Base-by-base conservation (phyloP, 441 rosid genomes). In the Adansonia grandidieri region DNA sequence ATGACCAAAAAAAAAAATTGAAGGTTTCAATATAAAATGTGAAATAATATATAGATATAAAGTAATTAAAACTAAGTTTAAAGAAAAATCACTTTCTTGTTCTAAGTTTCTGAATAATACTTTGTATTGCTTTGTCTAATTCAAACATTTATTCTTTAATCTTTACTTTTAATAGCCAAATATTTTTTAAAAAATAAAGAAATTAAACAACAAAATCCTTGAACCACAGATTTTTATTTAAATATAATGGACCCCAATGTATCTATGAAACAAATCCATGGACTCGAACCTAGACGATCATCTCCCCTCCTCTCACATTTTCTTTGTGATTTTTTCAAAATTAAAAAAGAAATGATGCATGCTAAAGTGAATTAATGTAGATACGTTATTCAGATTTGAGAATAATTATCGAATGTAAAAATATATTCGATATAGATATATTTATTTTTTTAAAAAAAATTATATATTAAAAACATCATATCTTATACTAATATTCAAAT, bases 281-380 rank as follows among this genome's bases (percentile, higher is more conserved):
- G 66, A 65, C 42, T 40, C 50, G 17, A 65, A 42, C 40, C 50
- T 50, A 40, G 14, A 65, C 50, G 42, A n/a, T 9, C 50, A 22
- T 65, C 70, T 40, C 37, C 14, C 28, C 28, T 37, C 42, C 70
- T 65, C 70, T 40, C 70, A 40, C 66, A 61, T 19, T 45, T 19
- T 44, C 4, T 4, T 45, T 67, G 51, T 9, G 24, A 19, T 45
- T 14, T 32, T 63, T 19, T 44, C 45, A 5, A 48, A 48, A 48
- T 19, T 0, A 4, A 22, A 19, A 58, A 58, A 2, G 0, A 57
- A 8, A 64, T 4, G 57, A 6, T 51, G n/a, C n/a, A 51, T 13
- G n/a, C n/a, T n/a, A 5, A 51, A 51, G n/a, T 32, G 37, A 32
- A 40, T 40, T 6, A 40, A 40, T 40, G 44, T 40, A 40, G 44